These are phyloP conservation scores for Austroboletus eburneus DNA, from an alignment of 768 basidiomycete genomes.

Conservation along the genomic window DNA sequence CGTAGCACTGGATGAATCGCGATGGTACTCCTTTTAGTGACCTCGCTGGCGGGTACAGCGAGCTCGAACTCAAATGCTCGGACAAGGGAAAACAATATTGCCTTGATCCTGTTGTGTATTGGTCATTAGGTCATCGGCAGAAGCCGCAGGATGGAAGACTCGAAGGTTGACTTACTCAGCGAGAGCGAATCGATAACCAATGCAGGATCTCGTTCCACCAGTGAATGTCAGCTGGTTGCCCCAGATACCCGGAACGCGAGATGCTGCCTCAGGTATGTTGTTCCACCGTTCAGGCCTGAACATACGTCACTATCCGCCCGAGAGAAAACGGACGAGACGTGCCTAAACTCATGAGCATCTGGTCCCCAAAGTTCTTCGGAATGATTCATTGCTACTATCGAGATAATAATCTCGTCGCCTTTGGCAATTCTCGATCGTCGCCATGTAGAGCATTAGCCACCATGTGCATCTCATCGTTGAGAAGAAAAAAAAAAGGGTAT, in stretches of 20 bases:
- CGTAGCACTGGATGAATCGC: no score
- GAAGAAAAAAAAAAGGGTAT: no score
- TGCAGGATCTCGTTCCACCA: slow-evolving; percentile 62
- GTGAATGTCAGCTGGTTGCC: slow-evolving; percentile 58
- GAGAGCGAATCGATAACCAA: slow-evolving; percentile 63
- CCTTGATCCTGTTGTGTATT: slow-evolving; percentile 27
- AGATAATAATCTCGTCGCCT: slow-evolving; percentile 45
- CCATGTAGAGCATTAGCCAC: neutral
- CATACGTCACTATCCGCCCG: neutral
- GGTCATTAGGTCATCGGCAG: neutral
- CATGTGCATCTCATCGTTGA: neutral
- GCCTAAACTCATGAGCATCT: slow-evolving; percentile 62
- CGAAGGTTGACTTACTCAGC: slow-evolving; percentile 42
- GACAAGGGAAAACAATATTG: slow-evolving; percentile 45
- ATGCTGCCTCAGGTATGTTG: slow-evolving; percentile 39
- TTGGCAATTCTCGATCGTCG: slow-evolving; percentile 38
- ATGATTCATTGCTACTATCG: slow-evolving; percentile 51
- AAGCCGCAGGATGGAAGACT: no score
- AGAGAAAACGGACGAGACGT: slow-evolving; percentile 3
- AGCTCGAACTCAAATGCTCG: slow-evolving; percentile 51
- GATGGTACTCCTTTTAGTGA: no score
- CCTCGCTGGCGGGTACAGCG: slow-evolving; percentile 43
- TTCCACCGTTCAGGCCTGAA: slow-evolving; percentile 64
- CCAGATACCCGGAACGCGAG: slow-evolving; percentile 55
- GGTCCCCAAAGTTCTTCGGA: slow-evolving; percentile 56